phyloP scores from a whole-genome alignment of 2,329 filamentous ascomycete species.

The Bipolaris oryzae region DNA sequence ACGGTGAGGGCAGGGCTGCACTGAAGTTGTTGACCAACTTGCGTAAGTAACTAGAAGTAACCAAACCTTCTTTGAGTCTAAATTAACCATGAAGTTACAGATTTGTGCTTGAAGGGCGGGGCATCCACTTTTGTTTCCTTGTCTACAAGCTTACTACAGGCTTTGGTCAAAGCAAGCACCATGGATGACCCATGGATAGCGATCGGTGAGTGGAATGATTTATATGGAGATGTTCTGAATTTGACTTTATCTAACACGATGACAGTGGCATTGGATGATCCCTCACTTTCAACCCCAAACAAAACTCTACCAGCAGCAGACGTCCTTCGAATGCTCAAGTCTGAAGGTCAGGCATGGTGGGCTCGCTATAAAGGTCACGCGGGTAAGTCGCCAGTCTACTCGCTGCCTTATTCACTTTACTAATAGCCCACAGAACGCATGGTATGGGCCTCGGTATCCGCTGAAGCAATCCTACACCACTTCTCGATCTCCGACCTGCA shows the following conservation, averaged over 20 bases:
- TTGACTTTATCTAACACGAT: neutral
- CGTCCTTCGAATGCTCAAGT: neutral
- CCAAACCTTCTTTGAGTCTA: neutral
- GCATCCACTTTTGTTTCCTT: slow-evolving; percentile 14
- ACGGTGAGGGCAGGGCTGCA: neutral
- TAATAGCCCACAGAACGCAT: neutral
- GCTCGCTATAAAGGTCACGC: slow-evolving; percentile 11
- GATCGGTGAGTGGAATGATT: neutral
- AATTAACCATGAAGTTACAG: neutral
- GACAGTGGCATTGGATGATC: neutral
- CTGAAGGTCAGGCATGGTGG: neutral
- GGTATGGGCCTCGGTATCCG: neutral
- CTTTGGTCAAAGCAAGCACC: neutral
- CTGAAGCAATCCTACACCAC: neutral
- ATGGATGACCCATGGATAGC: slow-evolving; percentile 13
- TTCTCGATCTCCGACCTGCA: neutral
- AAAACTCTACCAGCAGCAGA: neutral
- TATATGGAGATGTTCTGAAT: neutral
- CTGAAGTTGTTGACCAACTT: neutral
- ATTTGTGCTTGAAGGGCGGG: slow-evolving; percentile 9
- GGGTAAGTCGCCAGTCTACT: neutral
- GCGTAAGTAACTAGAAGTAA: neutral
- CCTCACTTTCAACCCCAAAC: neutral
- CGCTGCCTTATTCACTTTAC: neutral
- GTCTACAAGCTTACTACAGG: slow-evolving; percentile 11